phyloP scores from a whole-genome alignment of 139 green algal genomes.

The Chlorokybus atmophyticus region DNA sequence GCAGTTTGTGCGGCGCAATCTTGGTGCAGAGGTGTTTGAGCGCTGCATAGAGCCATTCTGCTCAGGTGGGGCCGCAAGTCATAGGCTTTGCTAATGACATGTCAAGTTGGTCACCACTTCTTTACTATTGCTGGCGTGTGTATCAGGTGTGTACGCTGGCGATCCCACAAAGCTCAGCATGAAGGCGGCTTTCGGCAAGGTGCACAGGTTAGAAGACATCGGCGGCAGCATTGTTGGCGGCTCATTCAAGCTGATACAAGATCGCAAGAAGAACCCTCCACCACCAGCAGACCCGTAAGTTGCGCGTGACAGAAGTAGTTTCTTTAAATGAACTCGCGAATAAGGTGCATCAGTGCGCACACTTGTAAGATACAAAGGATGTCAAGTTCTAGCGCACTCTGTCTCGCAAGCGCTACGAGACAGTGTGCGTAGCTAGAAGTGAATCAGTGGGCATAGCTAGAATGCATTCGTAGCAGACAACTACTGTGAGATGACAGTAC shows the following conservation, averaged over 20 bases:
- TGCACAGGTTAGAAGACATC: constrained; percentile 69
- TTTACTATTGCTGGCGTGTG: no score
- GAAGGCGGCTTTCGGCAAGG: constrained; percentile 88
- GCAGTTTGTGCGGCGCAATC: constrained; percentile 88
- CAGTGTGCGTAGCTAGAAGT: no score
- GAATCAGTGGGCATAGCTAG: no score
- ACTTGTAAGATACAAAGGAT: no score
- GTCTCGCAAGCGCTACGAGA: no score
- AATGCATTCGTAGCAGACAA: no score
- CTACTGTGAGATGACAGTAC: no score
- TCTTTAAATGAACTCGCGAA: no score
- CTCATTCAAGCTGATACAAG: constrained; percentile 51
- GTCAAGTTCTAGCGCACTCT: no score
- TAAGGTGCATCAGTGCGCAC: no score
- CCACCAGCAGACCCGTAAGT: constrained; percentile 57
- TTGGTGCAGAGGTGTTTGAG: constrained; percentile 90
- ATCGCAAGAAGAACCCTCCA: constrained; percentile 54
- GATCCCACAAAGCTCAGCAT: constrained; percentile 91
- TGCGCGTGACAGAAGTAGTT: neutral
- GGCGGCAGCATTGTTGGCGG: constrained; percentile 83
- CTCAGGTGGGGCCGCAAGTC: constrained; percentile 50
- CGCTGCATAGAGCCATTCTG: constrained; percentile 97
- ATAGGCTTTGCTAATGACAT: no score
- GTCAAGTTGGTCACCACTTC: no score
- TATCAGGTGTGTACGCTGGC: constrained; percentile 81